Conservation (phyloP, 805 yeast species). For the Nakazawaea peltata region DNA sequence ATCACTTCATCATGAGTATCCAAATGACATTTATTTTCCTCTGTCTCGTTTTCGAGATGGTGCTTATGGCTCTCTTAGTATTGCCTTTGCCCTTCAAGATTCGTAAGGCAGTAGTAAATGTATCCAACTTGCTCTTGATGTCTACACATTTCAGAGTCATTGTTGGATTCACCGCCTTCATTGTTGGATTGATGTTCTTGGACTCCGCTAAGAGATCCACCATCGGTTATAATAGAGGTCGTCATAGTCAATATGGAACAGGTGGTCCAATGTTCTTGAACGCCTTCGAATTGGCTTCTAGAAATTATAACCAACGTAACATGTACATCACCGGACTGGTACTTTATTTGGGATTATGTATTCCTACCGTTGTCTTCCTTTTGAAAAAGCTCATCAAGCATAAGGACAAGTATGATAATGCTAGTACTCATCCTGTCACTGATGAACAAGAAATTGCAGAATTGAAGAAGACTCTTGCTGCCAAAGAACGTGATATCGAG, state of each 20-base stretch:
- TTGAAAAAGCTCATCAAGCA: slow-evolving; percentile 35
- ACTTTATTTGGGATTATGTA: slow-evolving; percentile 35
- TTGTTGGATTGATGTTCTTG: slow-evolving; percentile 36
- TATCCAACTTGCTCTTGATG: slow-evolving; percentile 20
- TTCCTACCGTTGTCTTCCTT: slow-evolving; percentile 34
- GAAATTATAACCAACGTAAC: slow-evolving; percentile 50
- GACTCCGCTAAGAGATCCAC: slow-evolving; percentile 28
- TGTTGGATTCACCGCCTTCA: slow-evolving; percentile 26
- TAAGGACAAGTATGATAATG: slow-evolving; percentile 17
- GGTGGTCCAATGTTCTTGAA: slow-evolving; percentile 15
- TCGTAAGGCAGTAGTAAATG: slow-evolving; percentile 27
- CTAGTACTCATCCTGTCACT: slow-evolving; percentile 16
- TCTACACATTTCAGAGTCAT: slow-evolving; percentile 34
- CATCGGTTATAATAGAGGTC: slow-evolving; percentile 1
- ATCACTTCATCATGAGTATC: slow-evolving; percentile 33
- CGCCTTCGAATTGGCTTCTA: slow-evolving; percentile 36
- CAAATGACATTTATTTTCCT: slow-evolving; percentile 37
- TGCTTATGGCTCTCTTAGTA: slow-evolving; percentile 30
- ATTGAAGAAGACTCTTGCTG: slow-evolving; percentile 25
- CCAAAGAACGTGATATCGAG: slow-evolving; percentile 29
- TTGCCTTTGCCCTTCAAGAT: slow-evolving; percentile 41
- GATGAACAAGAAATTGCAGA: slow-evolving; percentile 23
- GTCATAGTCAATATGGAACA: slow-evolving; percentile 2
- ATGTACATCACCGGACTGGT: slow-evolving; percentile 49
- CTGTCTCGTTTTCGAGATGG: slow-evolving; percentile 36